These are phyloP conservation scores for Anastatica hierochuntica DNA, from an alignment of 345 rosid species.

Conservation along the genomic window DNA sequence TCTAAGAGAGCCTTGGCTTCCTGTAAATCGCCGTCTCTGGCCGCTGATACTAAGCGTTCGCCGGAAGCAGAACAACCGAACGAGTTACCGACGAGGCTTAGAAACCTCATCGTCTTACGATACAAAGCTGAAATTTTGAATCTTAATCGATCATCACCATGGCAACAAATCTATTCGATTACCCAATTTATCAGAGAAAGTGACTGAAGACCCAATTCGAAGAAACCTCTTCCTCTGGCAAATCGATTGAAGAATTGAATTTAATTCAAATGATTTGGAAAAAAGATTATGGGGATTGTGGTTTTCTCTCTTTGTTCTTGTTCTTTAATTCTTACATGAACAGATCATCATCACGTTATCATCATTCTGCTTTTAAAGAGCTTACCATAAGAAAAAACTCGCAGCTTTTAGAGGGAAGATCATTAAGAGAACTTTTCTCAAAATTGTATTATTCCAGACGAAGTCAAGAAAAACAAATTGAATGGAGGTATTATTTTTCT, in stretches of 20 bases:
- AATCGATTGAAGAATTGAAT: not conserved
- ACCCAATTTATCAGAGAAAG: not conserved
- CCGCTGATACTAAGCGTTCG: slow-evolving; percentile 92
- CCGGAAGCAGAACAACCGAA: slow-evolving; percentile 99
- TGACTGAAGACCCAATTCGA: slow-evolving; percentile 11
- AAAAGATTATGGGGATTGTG: not conserved
- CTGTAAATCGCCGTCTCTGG: slow-evolving; percentile 94
- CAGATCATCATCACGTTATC: too few relatives aligned
- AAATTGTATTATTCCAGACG: not conserved
- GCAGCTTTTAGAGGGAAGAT: slow-evolving; percentile 9
- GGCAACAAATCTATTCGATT: not conserved
- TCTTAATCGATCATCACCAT: not conserved
- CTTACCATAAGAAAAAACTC: not conserved
- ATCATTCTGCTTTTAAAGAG: too few relatives aligned
- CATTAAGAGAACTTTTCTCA: not conserved
- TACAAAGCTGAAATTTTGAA: slow-evolving; percentile 11
- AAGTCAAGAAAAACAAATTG: too few relatives aligned
- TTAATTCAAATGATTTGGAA: slow-evolving; percentile 4
- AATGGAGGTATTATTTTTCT: too few relatives aligned
- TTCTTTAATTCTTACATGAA: too few relatives aligned
- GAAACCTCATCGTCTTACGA: slow-evolving; percentile 47
- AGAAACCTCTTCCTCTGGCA: not conserved
- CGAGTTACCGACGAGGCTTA: slow-evolving; percentile 85
- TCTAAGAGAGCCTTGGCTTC: slow-evolving; percentile 92
- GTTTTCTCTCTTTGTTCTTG: not conserved